Base-by-base conservation (phyloP, 345 rosid genomes). In the Citrus medica region DNA sequence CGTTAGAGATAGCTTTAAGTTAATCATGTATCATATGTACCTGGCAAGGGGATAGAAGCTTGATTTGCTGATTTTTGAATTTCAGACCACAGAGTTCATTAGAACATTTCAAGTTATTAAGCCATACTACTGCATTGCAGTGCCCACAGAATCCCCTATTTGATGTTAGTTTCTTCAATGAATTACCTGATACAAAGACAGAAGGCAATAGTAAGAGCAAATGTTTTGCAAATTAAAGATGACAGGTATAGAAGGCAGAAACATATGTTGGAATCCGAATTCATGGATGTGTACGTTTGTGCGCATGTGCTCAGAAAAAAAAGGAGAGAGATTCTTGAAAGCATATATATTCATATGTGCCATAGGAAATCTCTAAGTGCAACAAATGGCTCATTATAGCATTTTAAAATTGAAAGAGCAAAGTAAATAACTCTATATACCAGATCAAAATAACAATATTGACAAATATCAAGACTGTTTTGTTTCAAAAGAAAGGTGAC, bases 71-170 rank as follows among this genome's bases (percentile, higher is more conserved):
- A 32, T 37, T 76, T 78, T 59, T 76, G 12, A 75, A 56, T 60
- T 70, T 78, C 7, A 48, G 59, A 33, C 56, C 51, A 28, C 71
- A 67, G 55, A 74, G 82, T 63, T 69, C 25, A 40, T 78, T 86
- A 4, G 85, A 75, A 80, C 93, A 89, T 75, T 83, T 86, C 76
- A 81, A 67, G 82, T 79, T 71, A 73, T 81, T 79, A 53, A 87
- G 88, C 92, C 95, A 92, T 65, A 92, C 92, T 51, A 90, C 67
- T 19, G 86, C 38, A 56, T 84, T 81, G 78, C 98, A 95, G 32
- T 62, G 76, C 48, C 48, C 35, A 67, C 97, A 93, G 40, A 86
- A 90, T 58, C 96, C 98, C 76, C 97, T 83, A 62, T 84, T 80
- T 62, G 89, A 83, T 74, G 79, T 83, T 61, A 90, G 72, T 71